Evolutionary conservation across 768 basidiomycete genomes (phyloP), one percentile per base, ranked within the genome.

Genomic region (Calocera cornea): DNA sequence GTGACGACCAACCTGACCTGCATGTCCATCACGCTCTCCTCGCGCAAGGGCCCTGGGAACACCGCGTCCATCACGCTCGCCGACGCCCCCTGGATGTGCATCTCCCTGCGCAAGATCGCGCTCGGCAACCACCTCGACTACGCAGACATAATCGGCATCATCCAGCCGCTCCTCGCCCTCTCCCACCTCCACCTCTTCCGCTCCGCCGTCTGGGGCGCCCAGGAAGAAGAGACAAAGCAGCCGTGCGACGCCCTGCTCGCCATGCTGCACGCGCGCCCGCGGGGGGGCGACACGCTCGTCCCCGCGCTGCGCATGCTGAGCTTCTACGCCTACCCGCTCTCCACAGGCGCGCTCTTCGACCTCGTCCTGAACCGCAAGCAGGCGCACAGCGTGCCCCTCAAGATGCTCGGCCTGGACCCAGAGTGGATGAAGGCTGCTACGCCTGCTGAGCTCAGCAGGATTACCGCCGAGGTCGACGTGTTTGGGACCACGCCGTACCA

Each of bases 31-130:
- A 60, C 54, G 54, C 54, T 60, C 31, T 60, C 54, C 27, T 29
- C 27, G 16, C 54, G 54, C 24, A 60, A 60, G 19, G 54, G 54
- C 5, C 54, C 54, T 5, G 54, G 54, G 8, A 60, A 60, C 54
- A 60, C 54, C 2, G 54, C 54, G 16, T 29, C 14, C 31, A 60
- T 60, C 54, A 60, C 54, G 14, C 54, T 60, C 24, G 54, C 54
- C 54, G 54, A 60, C 54, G 54, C 54, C 2, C 54, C 54, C 14
- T 60, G 54, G 54, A 60, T 60, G 54, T 60, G 54, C 54, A 60
- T 60, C 11, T 29, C 27, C 54, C 27, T 60, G 54, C 54, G 54
- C 54, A 60, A 33, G 19, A 60, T 60, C 31, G 54, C 54, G 3
- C 54, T 60, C 2, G 54, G 54, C 5, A 60, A 60, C 54, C 54